phyloP scores from a whole-genome alignment of 176 grass and related monocot species.

The Hyparrhenia diplandra region DNA sequence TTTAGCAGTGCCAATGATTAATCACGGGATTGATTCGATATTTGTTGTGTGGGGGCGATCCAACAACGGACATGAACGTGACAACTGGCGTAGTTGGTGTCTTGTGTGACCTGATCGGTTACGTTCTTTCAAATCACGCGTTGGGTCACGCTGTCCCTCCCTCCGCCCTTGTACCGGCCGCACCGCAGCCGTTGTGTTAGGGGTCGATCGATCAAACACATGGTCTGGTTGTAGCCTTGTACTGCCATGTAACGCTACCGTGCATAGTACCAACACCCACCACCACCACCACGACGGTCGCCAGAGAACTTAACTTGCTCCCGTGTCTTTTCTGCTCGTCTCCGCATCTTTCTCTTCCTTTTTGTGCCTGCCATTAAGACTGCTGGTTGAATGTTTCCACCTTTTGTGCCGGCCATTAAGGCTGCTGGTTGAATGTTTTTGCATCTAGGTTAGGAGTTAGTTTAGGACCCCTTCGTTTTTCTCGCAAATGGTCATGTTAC shows the following conservation, averaged over 20 bases:
- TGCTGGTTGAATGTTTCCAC: neutral
- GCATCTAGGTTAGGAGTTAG: too few species aligned
- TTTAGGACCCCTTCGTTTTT: too few species aligned
- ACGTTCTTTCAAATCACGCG: neutral
- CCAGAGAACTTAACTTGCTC: slow-evolving; percentile 12
- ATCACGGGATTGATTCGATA: slow-evolving; percentile 25
- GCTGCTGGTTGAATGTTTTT: too few species aligned
- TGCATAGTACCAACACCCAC: neutral
- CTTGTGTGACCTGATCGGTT: neutral
- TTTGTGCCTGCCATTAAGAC: neutral
- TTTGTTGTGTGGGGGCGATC: neutral
- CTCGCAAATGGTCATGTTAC: neutral
- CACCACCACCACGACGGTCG: neutral
- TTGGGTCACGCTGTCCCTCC: neutral
- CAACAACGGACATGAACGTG: neutral
- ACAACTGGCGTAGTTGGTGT: slow-evolving; percentile 18
- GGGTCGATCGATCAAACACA: neutral
- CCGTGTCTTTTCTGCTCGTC: slow-evolving; percentile 17
- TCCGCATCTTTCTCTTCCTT: neutral
- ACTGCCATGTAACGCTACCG: neutral
- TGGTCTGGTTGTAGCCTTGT: neutral
- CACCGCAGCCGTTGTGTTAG: neutral
- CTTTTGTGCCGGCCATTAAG: neutral
- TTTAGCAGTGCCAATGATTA: neutral
- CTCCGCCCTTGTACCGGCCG: neutral